Evolutionary conservation across 2,329 filamentous ascomycete genomes (phyloP), one percentile per base, ranked within the genome.

Genomic region (Diaporthe capsici): DNA sequence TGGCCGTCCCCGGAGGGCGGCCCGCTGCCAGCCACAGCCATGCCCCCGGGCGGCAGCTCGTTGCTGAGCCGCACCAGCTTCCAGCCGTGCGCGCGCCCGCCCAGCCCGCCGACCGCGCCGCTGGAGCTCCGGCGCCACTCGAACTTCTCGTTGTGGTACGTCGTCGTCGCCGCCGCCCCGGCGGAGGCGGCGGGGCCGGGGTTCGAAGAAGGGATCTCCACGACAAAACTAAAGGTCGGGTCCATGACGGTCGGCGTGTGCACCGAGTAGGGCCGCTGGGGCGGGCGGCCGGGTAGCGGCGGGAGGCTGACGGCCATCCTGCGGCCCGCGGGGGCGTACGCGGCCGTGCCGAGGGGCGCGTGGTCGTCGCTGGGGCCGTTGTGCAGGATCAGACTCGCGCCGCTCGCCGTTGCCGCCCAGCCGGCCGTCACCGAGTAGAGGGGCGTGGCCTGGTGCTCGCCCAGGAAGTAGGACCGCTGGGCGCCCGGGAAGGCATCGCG

Each of bases 111-210:
- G 42, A 87, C 81, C 53, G 83, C 85, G 6, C 76, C 76, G 57
- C 84, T 83, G 47, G 79, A 79, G 75, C 82, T 84, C 75, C 83
- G 81, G 3, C 86, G 84, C 87, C 87, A 88, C 80, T 87, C 84
- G 77, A 86, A 88, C 25, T 76, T 65, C 78, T 87, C 86, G 17
- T 20, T 49, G 25, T 67, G 72, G 31, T 78, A 75, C 31, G 75
- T 72, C 31, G 74, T 73, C n/a, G 73, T 60, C 22, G 49, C 5
- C 7, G 72, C 49, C 22, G 9, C 13, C n/a, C n/a, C n/a, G n/a
- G n/a, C n/a, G n/a, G n/a, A n/a, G n/a, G n/a, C n/a, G n/a, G n/a
- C n/a, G n/a, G 6, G 25, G 15, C 17, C 39, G 15, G 68, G 25
- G 49, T 31, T n/a, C 39, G 55, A 34, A 34, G 34, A 34, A 34